These are phyloP conservation scores for Acacia confusa DNA, from an alignment of 306 rosid genomes.

Conservation along the genomic window DNA sequence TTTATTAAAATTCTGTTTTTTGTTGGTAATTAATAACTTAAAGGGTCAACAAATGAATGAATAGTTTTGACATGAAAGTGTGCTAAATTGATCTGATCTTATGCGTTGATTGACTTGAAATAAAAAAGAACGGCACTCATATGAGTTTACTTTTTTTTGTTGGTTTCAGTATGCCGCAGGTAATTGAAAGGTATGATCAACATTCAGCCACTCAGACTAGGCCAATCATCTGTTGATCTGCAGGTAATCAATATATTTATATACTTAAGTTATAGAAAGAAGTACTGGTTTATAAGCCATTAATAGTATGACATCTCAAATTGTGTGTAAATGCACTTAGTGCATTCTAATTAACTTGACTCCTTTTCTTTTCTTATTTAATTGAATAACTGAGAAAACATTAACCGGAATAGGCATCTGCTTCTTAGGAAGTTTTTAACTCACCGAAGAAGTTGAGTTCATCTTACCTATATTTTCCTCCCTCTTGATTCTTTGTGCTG, in stretches of 20 bases:
- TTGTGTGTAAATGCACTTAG: not conserved
- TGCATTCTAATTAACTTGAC: not conserved
- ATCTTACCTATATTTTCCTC: not conserved
- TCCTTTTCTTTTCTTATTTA: not conserved
- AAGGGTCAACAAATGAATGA: no score
- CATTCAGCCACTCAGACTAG: not conserved
- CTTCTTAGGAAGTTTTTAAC: not conserved
- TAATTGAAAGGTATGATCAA: not conserved
- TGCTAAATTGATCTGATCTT: not conserved
- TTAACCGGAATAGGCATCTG: not conserved
- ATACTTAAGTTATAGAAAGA: not conserved
- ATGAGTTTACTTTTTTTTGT: not conserved
- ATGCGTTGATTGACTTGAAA: no score
- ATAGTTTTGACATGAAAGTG: not conserved
- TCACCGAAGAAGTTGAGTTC: not conserved
- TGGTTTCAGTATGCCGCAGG: conserved; percentile 3
- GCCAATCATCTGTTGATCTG: conserved; percentile 3
- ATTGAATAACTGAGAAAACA: not conserved
- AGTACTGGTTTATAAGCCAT: not conserved
- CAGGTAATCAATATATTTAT: conserved; percentile 1
- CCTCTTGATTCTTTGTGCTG: not conserved
- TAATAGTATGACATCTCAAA: not conserved
- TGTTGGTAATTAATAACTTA: no score
- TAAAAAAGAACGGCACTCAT: not conserved
- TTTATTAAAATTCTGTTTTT: no score